phyloP scores from a whole-genome alignment of 441 rosid genomes.

The Raphanus hybrid region DNA sequence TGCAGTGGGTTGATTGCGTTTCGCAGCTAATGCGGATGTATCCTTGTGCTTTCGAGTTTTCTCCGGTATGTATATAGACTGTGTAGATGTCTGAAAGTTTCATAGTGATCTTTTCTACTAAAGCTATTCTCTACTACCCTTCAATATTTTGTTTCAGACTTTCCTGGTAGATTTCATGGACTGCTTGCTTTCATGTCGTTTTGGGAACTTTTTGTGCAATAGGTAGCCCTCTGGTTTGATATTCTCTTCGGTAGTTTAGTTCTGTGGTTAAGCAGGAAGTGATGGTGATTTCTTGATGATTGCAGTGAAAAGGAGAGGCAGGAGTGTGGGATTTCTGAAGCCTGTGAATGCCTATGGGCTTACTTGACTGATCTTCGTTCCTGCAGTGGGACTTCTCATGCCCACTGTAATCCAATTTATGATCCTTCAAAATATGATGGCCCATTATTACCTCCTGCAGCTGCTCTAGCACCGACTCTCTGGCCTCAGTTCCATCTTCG shows the following conservation, averaged over 20 bases:
- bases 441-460: slow-evolving; percentile 84
- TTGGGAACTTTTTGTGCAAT: slow-evolving; percentile 96
- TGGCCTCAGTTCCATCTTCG: slow-evolving; percentile 98
- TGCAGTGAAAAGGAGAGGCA: slow-evolving; percentile 95
- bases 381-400: slow-evolving; percentile 61
- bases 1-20: slow-evolving; percentile 99
- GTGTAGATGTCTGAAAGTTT: slow-evolving; percentile 8
- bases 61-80: slow-evolving; percentile 68
- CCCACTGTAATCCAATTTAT: slow-evolving; percentile 83
- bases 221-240: slow-evolving; percentile 54
- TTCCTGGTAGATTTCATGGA: slow-evolving; percentile 95
- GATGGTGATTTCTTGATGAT: slow-evolving; percentile 24
- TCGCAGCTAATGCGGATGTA: slow-evolving; percentile 93
- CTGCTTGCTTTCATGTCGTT: slow-evolving; percentile 88
- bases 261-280: neutral
- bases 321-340: slow-evolving; percentile 65
- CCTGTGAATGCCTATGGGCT: slow-evolving; percentile 89
- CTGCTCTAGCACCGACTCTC: slow-evolving; percentile 92
- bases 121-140: slow-evolving; percentile 19
- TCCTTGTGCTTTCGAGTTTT: slow-evolving; percentile 97
- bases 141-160: slow-evolving; percentile 58
- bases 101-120: neutral
- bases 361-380: slow-evolving; percentile 82
- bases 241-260: no score
- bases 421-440: slow-evolving; percentile 63